These are phyloP conservation scores for Fraxinus latifolia DNA, from an alignment of 305 asterid genomes.

Conservation along the genomic window DNA sequence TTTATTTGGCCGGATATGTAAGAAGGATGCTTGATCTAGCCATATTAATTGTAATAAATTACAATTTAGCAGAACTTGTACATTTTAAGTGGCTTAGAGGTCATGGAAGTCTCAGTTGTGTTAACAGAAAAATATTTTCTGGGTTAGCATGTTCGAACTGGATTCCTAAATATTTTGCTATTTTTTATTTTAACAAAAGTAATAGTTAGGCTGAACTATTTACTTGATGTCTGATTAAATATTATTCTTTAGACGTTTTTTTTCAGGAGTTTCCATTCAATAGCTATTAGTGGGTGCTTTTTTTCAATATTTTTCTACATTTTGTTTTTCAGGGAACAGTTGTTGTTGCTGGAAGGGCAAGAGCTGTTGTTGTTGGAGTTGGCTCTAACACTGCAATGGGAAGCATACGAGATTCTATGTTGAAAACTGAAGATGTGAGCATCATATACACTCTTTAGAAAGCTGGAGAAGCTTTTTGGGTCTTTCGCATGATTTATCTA, in stretches of 20 bases:
- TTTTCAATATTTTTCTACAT: constrained; percentile 20
- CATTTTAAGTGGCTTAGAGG: not conserved
- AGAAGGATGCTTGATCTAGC: not conserved
- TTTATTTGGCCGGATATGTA: not conserved
- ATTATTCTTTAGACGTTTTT: constrained; percentile 2
- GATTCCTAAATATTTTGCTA: not conserved
- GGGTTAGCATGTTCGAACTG: not conserved
- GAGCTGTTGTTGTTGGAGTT: constrained; percentile 83
- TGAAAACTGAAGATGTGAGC: constrained; percentile 90
- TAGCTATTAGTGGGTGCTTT: constrained; percentile 15
- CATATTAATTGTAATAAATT: not conserved
- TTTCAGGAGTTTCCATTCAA: constrained; percentile 3
- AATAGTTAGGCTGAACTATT: not conserved
- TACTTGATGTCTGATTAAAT: constrained; percentile 11
- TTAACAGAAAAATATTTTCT: not conserved
- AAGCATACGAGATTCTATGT: constrained; percentile 93
- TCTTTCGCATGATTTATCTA: constrained; percentile 17
- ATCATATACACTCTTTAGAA: constrained; percentile 16
- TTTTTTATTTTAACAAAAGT: not conserved
- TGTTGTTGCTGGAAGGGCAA: constrained; percentile 95
- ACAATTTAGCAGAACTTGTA: not conserved
- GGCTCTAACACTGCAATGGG: constrained; percentile 99
- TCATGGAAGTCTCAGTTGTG: not conserved
- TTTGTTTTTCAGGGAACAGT: constrained; percentile 72
- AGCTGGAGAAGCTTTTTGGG: constrained; percentile 25